These are phyloP conservation scores for Neonectria ditissima DNA, from an alignment of 2,329 filamentous ascomycete species.

Conservation along the genomic window DNA sequence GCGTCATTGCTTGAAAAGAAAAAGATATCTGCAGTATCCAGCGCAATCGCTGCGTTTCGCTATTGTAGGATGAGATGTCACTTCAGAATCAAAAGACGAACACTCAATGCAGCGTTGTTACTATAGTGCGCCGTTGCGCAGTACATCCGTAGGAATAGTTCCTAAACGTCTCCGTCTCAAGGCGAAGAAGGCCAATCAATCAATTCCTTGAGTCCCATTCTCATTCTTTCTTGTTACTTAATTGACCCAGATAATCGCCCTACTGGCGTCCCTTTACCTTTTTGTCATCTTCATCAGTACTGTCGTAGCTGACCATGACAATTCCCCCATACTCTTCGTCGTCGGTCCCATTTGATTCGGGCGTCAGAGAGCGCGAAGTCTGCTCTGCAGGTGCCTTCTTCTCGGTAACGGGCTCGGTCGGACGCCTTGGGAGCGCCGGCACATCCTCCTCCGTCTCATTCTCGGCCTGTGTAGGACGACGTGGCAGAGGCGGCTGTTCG, in stretches of 20 bases:
- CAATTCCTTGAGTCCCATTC: not conserved
- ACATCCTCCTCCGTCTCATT: slow-evolving; percentile 24
- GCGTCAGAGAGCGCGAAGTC: slow-evolving; percentile 41
- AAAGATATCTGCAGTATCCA: slow-evolving; percentile 18
- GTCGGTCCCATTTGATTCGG: slow-evolving; percentile 44
- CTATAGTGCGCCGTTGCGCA: not conserved
- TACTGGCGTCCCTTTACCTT: not conserved
- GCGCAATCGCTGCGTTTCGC: not conserved
- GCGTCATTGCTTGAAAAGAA: slow-evolving; percentile 19
- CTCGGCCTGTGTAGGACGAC: slow-evolving; percentile 24
- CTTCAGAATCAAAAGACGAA: not conserved
- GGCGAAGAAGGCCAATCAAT: not conserved
- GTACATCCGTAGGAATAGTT: not conserved
- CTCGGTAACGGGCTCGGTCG: slow-evolving; percentile 22
- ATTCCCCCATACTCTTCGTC: slow-evolving; percentile 53
- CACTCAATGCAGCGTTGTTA: not conserved
- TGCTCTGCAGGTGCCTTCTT: slow-evolving; percentile 17
- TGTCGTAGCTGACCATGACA: slow-evolving; percentile 53
- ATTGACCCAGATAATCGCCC: not conserved
- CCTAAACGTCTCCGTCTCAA: not conserved
- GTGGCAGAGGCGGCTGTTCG: slow-evolving; percentile 28
- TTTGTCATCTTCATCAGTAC: slow-evolving; percentile 38
- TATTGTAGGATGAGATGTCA: not conserved
- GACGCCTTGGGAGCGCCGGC: slow-evolving; percentile 37
- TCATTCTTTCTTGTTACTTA: not conserved